Evolutionary conservation across 805 yeast species (phyloP), one percentile per base, ranked within the genome.

Genomic region (Diddensiella caesifluorescens): DNA sequence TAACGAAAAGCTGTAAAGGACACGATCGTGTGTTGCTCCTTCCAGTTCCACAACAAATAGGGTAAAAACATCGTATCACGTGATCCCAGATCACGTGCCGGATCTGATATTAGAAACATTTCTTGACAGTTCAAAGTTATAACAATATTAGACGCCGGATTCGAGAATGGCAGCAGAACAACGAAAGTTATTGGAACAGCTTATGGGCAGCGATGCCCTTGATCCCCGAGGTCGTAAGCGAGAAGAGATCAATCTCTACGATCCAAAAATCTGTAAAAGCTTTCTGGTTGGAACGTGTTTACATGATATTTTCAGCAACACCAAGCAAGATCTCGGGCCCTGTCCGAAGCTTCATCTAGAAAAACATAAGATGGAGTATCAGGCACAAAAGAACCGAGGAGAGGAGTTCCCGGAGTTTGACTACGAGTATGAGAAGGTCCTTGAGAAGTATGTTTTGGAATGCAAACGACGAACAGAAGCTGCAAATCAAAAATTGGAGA

Each of bases 251-350:
- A 51, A 68, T 61, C 59, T 80, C 38, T 62, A 64, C 26, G 80
- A 78, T 40, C 70, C 77, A 10, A 67, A 76, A 33, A 79, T 87
- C 4, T 89, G 97, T 62, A 83, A 83, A 57, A 69, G 83, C 15
- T 89, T 80, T 57, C 60, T 89, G n/a, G 85, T 86, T 12, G 95
- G 92, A 0, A 73, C 75, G 5, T 89, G 97, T 53, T 90, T 95
- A 0, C 80, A 83, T 59, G 96, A 88, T 49, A 60, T 88, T 35
- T 84, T 89, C 55, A 71, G 71, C 9, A 85, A 86, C 4, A 85
- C 96, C 9, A 88, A 87, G 59, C 83, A 82, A 55, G 85, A 83
- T 56, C 62, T 84, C 48, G 96, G 96, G 1, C 71, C 71, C 45
- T 89, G 97, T 57, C 85, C 86, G 0, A 74, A 72, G 50, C 62